Base-by-base conservation (phyloP, 1,139 yeast genomes). In the Kodamaea suecica region DNA sequence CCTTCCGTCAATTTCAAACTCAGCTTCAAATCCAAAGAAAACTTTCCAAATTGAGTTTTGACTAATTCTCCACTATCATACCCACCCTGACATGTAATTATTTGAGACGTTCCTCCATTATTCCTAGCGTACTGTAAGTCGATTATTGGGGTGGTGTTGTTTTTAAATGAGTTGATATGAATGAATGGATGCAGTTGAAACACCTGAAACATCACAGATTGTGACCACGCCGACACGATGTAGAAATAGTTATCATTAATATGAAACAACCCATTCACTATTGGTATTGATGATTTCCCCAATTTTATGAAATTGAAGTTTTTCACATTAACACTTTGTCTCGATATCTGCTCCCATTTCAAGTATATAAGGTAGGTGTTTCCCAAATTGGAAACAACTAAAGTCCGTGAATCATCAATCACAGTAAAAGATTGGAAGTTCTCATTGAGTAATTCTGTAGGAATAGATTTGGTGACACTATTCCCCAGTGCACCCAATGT, bases 41-140 rank as follows among this genome's bases (percentile, higher is more conserved):
- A 27, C 17, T 30, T 31, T 11, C 38, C 37, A 17, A 17, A 33
- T 11, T 13, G 10, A 10, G 34, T 30, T 12, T 47, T 53, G 32
- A 55, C 44, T 26, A 61, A 43, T 35, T 68, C 72, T 5, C 73
- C 67, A 27, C 64, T 57, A 15, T 59, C 56, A 40, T 61, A 57
- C 2, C 72, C 69, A 16, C 74, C 73, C 39, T 62, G 70, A 34
- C 69, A 61, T 3, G 59, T 41, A 17, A 57, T 46, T 7, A 66
- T 13, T n/a, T 47, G 47, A 12, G 15, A 36, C 36, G 5, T 10
- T 11, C 30, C 30, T 14, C 17, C 28, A 2, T 36, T 37, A 2
- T 34, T 34, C 4, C 17, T 14, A 5, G 30, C 27, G 3, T 43
- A 26, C 14, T 49, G 48, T 10, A 66, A 40, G 38, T 60, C 64